Evolutionary conservation across 2,329 filamentous ascomycete species (phyloP), one percentile per base, ranked within the genome.

Genomic region (Cladosporium colombiae): DNA sequence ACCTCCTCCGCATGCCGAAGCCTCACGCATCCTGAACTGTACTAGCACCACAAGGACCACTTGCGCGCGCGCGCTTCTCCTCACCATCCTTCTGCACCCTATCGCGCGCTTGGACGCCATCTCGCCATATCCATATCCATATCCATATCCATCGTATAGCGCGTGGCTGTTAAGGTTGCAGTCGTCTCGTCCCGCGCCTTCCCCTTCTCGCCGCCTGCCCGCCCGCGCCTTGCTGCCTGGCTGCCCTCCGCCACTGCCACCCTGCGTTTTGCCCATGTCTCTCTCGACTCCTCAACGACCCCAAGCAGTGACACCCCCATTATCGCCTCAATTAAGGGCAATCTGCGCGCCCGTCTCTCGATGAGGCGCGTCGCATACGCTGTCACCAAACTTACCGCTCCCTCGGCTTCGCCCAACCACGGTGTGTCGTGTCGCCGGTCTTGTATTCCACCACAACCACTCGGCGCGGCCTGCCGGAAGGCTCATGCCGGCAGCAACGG

Each of bases 381-480:
- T 21, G 52, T 55, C 52, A 55, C 40, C 52, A 55, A 55, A 55
- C 52, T 55, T 55, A 55, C 52, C 52, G n/a, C 52, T n/a, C 52
- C 29, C 18, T 55, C 52, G 27, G 52, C 31, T 11, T 10, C 52
- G 10, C n/a, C 25, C 27, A 29, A 55, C 52, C 27, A 55, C 14
- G 52, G 52, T 21, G 18, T 21, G 29, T 29, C 13, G 25, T 33
- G 8, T 44, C 37, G 37, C 16, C 35, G 18, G 35, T 40, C 14
- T 40, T 16, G 27, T 18, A 13, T 13, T 21, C n/a, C n/a, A 46
- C n/a, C 40, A 46, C 21, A 46, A 21, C 23, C 27, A 55, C 8
- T 10, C 52, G n/a, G 52, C 52, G 18, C 52, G 27, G 27, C 52
- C 18, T 31, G 52, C 52, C n/a, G 52, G 16, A 55, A 11, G 50